These are phyloP conservation scores for Penicillium diatomitis DNA, from an alignment of 495 filamentous ascomycete genomes.

Conservation along the genomic window DNA sequence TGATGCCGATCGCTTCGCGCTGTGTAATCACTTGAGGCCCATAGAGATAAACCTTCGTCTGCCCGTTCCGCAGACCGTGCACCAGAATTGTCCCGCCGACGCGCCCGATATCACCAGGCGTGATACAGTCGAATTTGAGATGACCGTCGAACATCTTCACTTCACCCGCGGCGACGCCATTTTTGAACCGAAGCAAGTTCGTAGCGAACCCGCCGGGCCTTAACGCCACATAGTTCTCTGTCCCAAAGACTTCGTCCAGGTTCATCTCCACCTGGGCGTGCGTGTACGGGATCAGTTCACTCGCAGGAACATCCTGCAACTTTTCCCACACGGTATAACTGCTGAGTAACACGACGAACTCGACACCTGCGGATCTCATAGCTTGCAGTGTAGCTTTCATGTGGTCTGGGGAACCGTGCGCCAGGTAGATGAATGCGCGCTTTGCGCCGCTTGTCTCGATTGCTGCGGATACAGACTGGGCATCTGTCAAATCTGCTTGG, in stretches of 20 bases:
- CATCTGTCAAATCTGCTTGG: constrained; percentile 21
- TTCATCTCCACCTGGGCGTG: constrained; percentile 25
- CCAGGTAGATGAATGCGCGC: constrained; percentile 25
- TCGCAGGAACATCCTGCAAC: constrained; percentile 2
- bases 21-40: constrained; percentile 1
- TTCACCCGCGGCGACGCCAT: constrained; percentile 10
- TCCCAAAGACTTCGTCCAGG: constrained; percentile 20
- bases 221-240: constrained; percentile 14
- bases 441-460: constrained; percentile 14
- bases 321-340: constrained; percentile 15
- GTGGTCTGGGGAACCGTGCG: constrained; percentile 13
- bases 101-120: constrained; percentile 22
- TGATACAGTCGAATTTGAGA: constrained; percentile 16
- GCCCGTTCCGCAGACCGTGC: constrained; percentile 2
- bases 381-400: constrained; percentile 16
- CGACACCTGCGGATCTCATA: constrained; percentile 18
- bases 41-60: background rate
- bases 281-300: constrained; percentile 11
- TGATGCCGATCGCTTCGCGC: background rate
- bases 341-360: constrained; percentile 24
- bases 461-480: constrained; percentile 14
- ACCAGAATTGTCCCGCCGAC: constrained; percentile 20
- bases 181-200: constrained; percentile 12
- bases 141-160: constrained; percentile 12
- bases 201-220: constrained; percentile 19